Conservation (phyloP, 2,329 filamentous ascomycete species). For the Xylariaceae sp. region DNA sequence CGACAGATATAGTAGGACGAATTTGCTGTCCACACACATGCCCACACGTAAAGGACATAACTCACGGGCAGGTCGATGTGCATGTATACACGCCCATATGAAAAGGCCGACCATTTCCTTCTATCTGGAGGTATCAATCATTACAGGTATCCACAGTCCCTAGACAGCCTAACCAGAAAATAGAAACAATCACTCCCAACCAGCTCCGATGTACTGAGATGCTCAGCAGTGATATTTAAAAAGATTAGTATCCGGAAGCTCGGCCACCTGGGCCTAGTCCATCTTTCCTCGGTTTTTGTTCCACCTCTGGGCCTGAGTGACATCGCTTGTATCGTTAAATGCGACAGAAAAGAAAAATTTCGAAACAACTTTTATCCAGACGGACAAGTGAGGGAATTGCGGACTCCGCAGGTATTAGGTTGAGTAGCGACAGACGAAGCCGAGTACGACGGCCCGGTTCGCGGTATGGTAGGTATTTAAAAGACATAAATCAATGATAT, state of each 20-base stretch:
- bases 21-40: too few species aligned
- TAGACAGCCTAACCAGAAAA: slow-evolving; percentile 14
- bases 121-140: slow-evolving; percentile 31
- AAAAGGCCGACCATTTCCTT: slow-evolving; percentile 19
- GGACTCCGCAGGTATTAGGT: slow-evolving; percentile 23
- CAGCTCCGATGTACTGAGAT: slow-evolving; percentile 25
- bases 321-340: slow-evolving; percentile 30
- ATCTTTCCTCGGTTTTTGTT: slow-evolving; percentile 30
- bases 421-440: slow-evolving; percentile 1
- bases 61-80: background rate
- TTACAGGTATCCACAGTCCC: slow-evolving; percentile 23
- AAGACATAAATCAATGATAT: slow-evolving; percentile 34
- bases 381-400: slow-evolving; percentile 21
- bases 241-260: slow-evolving; percentile 32
- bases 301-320: slow-evolving; percentile 27
- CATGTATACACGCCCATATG: too few species aligned
- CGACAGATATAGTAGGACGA: too few species aligned
- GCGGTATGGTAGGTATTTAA: slow-evolving; percentile 20
- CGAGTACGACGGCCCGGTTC: background rate
- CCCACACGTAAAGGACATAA: too few species aligned
- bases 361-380: slow-evolving; percentile 20
- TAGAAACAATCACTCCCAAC: slow-evolving; percentile 22
- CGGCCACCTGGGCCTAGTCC: slow-evolving; percentile 35
- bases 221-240: slow-evolving; percentile 24
- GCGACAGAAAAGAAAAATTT: slow-evolving; percentile 19